phyloP scores from a whole-genome alignment of 345 rosid genomes.

The Abelmoschus esculentus region DNA sequence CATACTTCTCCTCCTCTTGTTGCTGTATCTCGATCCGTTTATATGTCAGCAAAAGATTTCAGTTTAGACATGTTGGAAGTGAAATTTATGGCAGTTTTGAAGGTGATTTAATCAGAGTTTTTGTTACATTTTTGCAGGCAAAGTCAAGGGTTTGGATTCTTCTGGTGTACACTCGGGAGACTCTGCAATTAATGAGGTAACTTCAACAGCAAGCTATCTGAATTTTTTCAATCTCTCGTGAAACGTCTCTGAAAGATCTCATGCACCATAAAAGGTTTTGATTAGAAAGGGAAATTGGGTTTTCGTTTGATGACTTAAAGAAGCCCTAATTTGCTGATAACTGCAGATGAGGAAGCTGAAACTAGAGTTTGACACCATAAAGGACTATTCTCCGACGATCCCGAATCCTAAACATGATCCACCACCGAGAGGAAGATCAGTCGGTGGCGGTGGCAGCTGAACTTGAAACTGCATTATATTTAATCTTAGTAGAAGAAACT shows the following conservation, averaged over 20 bases:
- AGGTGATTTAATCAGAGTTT: background rate
- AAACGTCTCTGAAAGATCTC: background rate
- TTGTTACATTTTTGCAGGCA: slow-evolving; percentile 10
- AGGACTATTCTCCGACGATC: no score
- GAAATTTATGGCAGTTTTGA: background rate
- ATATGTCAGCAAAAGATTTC: slow-evolving; percentile 14
- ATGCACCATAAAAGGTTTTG: background rate
- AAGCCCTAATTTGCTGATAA: background rate
- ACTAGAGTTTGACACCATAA: no score
- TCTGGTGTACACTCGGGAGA: background rate
- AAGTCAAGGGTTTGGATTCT: slow-evolving; percentile 5
- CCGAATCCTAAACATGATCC: no score
- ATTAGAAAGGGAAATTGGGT: background rate
- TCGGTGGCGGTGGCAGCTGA: no score
- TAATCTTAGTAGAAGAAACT: no score
- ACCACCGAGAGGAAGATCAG: no score
- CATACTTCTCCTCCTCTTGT: slow-evolving; percentile 12
- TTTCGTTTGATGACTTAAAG: background rate
- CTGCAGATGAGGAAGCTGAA: slow-evolving; percentile 1
- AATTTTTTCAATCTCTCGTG: no score
- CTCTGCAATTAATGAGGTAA: slow-evolving; percentile 18
- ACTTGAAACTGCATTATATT: no score
- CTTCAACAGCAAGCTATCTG: background rate
- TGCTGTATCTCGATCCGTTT: slow-evolving; percentile 9
- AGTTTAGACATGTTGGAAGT: background rate